Percentiles rank a stretch among this genome's conserved stretches.
phyloP scores from a whole-genome alignment of 1,284 basidiomycete species.

The Leccinum pseudoinsigne region DNA sequence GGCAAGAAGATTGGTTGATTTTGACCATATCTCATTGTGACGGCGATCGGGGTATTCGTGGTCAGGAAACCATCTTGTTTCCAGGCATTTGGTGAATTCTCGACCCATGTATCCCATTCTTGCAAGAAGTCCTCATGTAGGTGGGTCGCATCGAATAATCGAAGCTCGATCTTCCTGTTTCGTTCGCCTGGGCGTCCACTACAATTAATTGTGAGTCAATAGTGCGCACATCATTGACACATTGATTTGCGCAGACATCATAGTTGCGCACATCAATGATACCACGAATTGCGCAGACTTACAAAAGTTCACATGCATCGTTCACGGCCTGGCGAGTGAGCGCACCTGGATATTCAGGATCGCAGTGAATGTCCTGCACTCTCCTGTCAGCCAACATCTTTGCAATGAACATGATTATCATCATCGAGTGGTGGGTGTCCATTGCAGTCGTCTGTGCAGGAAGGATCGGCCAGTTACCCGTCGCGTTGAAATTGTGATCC shows the following conservation, averaged over 20 bases:
- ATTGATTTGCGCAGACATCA: too few relatives aligned
- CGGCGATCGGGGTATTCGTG: background rate
- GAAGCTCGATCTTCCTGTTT: background rate
- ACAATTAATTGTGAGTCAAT: too few relatives aligned
- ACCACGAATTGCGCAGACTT: background rate
- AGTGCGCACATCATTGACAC: too few relatives aligned
- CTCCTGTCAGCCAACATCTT: background rate
- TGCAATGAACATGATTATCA: background rate
- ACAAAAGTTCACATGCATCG: background rate
- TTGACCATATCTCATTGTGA: background rate
- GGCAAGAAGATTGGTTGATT: background rate
- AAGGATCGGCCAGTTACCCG: background rate
- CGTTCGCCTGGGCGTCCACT: too few relatives aligned
- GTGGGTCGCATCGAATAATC: background rate
- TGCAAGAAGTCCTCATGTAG: background rate
- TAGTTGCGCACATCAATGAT: too few relatives aligned
- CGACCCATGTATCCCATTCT: background rate
- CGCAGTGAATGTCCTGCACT: background rate
- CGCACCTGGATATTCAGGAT: background rate
- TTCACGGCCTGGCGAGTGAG: background rate
- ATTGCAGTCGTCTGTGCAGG: background rate
- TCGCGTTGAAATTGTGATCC: background rate
- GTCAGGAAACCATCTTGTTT: background rate
- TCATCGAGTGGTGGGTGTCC: background rate
- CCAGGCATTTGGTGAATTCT: background rate